Evolutionary conservation across 805 yeast species (phyloP).

Genomic region (Sugiyamaella marilandica): DNA sequence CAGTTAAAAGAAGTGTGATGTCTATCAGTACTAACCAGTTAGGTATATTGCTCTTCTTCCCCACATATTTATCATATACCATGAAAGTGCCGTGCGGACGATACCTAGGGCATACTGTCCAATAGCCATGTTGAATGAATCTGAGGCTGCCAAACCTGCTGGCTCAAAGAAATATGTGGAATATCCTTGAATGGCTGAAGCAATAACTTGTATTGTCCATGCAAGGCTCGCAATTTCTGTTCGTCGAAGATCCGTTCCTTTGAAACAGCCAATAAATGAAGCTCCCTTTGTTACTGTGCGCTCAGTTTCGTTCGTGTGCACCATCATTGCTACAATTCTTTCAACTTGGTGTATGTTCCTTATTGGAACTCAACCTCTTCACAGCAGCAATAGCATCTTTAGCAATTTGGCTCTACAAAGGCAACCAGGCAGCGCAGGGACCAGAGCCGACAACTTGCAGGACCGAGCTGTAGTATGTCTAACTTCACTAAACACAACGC

Average conservation of each 20-base stretch:
- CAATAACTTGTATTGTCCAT: slow-evolving; percentile 41
- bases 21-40: slow-evolving; percentile 36
- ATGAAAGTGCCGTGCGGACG: slow-evolving; percentile 36
- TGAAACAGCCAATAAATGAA: slow-evolving; percentile 42
- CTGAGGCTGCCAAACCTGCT: slow-evolving; percentile 20
- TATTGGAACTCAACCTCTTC: slow-evolving; percentile 36
- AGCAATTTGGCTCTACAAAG: too few relatives aligned
- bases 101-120: slow-evolving; percentile 44
- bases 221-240: slow-evolving; percentile 44
- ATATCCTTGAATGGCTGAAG: slow-evolving; percentile 10
- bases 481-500: too few relatives aligned
- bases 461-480: too few relatives aligned
- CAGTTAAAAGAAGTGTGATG: slow-evolving; percentile 40
- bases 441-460: too few relatives aligned
- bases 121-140: slow-evolving; percentile 43
- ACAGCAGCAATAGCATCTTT: slow-evolving; percentile 42
- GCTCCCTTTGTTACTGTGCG: slow-evolving; percentile 20
- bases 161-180: slow-evolving; percentile 20
- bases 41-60: slow-evolving; percentile 24
- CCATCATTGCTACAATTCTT: slow-evolving; percentile 42
- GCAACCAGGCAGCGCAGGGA: too few relatives aligned
- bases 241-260: slow-evolving; percentile 43
- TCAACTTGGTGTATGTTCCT: slow-evolving; percentile 38
- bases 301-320: slow-evolving; percentile 39
- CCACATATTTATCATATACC: slow-evolving; percentile 21